Conservation (phyloP, 768 basidiomycete genomes). For the Lyophyllum semitale region DNA sequence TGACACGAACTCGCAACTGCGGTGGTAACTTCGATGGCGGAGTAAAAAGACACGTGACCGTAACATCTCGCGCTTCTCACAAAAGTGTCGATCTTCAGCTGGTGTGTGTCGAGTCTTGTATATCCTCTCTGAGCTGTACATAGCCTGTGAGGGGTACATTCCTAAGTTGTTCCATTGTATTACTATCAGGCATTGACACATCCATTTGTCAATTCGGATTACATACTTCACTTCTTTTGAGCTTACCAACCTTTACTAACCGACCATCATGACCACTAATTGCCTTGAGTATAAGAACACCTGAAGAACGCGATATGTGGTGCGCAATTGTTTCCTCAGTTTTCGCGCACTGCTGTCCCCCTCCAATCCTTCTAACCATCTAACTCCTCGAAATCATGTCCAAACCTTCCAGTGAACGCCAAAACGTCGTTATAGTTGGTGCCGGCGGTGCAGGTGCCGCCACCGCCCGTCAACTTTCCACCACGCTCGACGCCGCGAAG, state of each 20-base stretch:
- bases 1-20: too few species aligned
- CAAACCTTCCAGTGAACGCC: constrained; percentile 9
- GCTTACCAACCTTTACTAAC: neutral
- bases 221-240: neutral
- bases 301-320: neutral
- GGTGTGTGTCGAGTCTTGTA: too few species aligned
- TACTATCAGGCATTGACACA: too few species aligned
- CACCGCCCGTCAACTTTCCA: constrained; percentile 48
- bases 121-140: too few species aligned
- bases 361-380: neutral
- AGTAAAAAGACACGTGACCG: too few species aligned
- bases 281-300: neutral
- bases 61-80: too few species aligned
- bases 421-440: constrained; percentile 44
- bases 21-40: too few species aligned
- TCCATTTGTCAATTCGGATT: neutral
- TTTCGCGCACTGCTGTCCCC: neutral
- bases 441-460: constrained; percentile 60
- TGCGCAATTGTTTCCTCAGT: too few species aligned
- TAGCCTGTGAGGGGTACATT: too few species aligned
- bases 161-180: too few species aligned
- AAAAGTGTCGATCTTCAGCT: too few species aligned
- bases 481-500: constrained; percentile 45
- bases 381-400: neutral
- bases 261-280: neutral